These are phyloP conservation scores for Solanum gandarillasii DNA, from an alignment of 257 asterid species.

Conservation along the genomic window DNA sequence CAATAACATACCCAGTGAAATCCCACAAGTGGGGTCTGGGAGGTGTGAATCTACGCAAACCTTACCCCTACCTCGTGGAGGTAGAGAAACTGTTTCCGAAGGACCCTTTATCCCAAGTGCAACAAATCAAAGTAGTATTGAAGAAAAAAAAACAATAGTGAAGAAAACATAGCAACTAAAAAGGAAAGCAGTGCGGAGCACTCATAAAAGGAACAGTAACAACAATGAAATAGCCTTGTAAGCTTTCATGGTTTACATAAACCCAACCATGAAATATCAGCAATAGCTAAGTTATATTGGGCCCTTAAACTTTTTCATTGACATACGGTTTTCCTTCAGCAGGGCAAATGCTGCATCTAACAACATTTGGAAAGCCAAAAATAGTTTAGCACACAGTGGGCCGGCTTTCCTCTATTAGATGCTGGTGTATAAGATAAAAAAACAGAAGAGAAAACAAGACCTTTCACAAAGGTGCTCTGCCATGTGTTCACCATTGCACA, in stretches of 20 bases:
- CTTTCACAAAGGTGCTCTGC: background rate
- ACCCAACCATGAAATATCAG: background rate
- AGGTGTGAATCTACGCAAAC: background rate
- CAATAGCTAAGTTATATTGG: background rate
- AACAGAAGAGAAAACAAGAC: background rate
- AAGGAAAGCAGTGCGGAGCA: background rate
- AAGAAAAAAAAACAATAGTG: background rate
- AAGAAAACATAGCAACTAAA: background rate
- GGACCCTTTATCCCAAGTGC: background rate
- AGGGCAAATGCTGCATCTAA: background rate
- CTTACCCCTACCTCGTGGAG: background rate
- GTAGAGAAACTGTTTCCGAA: background rate
- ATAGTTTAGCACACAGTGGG: background rate
- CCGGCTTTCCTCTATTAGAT: background rate
- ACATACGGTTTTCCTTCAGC: background rate
- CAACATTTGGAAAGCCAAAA: background rate
- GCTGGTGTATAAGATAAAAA: background rate
- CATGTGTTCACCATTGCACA: background rate
- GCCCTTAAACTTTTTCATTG: background rate
- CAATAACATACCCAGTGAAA: background rate
- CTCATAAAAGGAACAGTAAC: background rate
- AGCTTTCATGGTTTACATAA: background rate
- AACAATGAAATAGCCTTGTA: background rate
- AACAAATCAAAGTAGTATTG: background rate
- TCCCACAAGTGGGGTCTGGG: background rate